phyloP scores from a whole-genome alignment of 2,329 filamentous ascomycete genomes.

The Didymella pomorum region DNA sequence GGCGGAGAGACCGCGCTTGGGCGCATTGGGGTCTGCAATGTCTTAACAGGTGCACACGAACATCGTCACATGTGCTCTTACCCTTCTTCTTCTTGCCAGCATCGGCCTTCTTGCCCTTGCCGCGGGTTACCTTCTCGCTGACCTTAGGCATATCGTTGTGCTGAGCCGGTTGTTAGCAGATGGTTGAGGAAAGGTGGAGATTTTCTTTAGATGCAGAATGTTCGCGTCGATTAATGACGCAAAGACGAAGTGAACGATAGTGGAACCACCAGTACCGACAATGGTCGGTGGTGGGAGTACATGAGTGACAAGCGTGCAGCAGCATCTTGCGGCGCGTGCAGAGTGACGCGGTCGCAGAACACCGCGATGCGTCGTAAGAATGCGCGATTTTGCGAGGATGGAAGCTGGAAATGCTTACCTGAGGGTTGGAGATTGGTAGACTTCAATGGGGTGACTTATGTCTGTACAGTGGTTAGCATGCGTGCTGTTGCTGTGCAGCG shows the following conservation, averaged over 20 bases:
- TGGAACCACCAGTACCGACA: conserved; percentile 9
- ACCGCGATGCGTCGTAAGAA: conserved; percentile 37
- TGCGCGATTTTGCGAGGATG: conserved; percentile 37
- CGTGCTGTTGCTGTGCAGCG: conserved; percentile 25
- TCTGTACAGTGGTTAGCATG: conserved; percentile 47
- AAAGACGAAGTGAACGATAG: conserved; percentile 10
- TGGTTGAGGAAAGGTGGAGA: conserved; percentile 20
- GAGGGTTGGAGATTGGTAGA: conserved; percentile 28
- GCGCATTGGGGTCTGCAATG: conserved; percentile 85
- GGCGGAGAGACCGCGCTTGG: conserved; percentile 98
- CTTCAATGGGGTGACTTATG: conserved; percentile 33
- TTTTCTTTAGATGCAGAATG: conserved; percentile 7
- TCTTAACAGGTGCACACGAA: conserved; percentile 20
- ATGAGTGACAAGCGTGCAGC: conserved; percentile 31
- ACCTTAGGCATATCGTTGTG: conserved; percentile 70
- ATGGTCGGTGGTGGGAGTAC: conserved; percentile 22
- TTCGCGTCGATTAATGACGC: conserved; percentile 6
- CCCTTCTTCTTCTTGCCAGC: conserved; percentile 77
- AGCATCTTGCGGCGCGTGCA: conserved; percentile 32
- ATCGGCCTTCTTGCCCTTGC: conserved; percentile 66
- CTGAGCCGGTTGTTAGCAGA: conserved; percentile 20
- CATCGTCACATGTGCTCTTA: conserved; percentile 45
- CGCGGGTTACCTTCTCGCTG: conserved; percentile 65
- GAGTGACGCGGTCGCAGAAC: conserved; percentile 44
- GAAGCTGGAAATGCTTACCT: conserved; percentile 42